Evolutionary conservation across 1,284 basidiomycete species (phyloP).

Genomic region (Malassezia furfur): DNA sequence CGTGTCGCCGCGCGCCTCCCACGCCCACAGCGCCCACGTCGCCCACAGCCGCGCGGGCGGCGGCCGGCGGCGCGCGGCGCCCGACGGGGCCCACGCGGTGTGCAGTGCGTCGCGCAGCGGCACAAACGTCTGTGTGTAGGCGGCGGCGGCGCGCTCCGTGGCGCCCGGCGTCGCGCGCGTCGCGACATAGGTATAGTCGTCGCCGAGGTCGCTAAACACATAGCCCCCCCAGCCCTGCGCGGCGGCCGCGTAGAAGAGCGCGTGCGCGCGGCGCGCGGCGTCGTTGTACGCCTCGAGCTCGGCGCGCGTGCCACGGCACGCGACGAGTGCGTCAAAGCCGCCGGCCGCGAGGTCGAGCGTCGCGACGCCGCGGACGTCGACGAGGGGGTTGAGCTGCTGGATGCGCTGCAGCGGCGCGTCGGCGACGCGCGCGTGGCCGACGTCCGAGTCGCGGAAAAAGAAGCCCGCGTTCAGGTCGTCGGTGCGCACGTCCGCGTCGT

Average conservation of each 20-base stretch:
- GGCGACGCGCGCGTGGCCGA: slow-evolving; percentile 53
- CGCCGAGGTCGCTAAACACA: slow-evolving; percentile 82
- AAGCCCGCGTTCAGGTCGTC: slow-evolving; percentile 78
- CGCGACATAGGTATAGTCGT: slow-evolving; percentile 72
- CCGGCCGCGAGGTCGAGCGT: slow-evolving; percentile 49
- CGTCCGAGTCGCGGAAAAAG: slow-evolving; percentile 84
- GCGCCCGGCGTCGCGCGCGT: slow-evolving; percentile 47
- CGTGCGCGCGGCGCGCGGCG: slow-evolving; percentile 54
- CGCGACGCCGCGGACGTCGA: slow-evolving; percentile 54
- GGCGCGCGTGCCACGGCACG: slow-evolving; percentile 5
- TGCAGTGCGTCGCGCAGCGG: slow-evolving; percentile 52
- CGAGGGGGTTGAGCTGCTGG: slow-evolving; percentile 81
- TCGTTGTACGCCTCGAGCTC: slow-evolving; percentile 65
- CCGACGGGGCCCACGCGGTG: slow-evolving; percentile 54
- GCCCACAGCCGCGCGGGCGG: slow-evolving; percentile 54
- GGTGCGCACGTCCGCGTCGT: slow-evolving; percentile 49
- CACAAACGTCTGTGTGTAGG: slow-evolving; percentile 53
- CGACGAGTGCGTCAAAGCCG: slow-evolving; percentile 19
- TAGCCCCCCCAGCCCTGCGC: slow-evolving; percentile 86
- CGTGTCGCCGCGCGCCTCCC: neutral
- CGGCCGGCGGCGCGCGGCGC: slow-evolving; percentile 52
- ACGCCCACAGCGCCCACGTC: slow-evolving; percentile 52
- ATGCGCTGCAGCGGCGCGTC: slow-evolving; percentile 54
- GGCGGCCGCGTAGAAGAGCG: slow-evolving; percentile 69
- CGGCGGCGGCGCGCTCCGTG: neutral